A percentile compares a stretch with the other conserved stretches of the same genome.
phyloP scores from a whole-genome alignment of 1,284 basidiomycete genomes.

The Austroboletus rostrupii region DNA sequence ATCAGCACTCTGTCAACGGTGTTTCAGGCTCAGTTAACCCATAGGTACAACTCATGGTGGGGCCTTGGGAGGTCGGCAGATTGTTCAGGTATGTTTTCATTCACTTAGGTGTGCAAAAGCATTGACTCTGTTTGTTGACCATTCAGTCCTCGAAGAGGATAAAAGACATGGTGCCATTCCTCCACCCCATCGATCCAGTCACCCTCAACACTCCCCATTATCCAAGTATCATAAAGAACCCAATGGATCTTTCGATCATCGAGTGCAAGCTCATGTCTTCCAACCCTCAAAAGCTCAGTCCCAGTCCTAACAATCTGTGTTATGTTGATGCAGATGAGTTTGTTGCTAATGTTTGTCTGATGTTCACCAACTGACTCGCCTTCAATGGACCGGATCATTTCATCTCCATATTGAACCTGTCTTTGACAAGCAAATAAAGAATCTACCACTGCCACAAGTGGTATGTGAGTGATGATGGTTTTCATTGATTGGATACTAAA shows the following conservation, averaged over 20 bases:
- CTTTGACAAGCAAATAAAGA: constrained; percentile 87
- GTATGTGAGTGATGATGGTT: constrained; percentile 42
- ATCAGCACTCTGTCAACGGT: no score
- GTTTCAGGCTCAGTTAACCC: no score
- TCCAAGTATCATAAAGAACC: constrained; percentile 78
- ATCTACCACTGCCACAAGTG: constrained; percentile 72
- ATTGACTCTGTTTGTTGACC: constrained; percentile 78
- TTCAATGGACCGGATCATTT: constrained; percentile 94
- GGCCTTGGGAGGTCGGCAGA: no score
- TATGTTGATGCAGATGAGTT: constrained; percentile 78
- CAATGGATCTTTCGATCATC: constrained; percentile 95
- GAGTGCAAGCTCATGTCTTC: constrained; percentile 83
- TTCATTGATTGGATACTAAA: constrained; percentile 17
- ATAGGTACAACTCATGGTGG: no score
- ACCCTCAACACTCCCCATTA: constrained; percentile 92
- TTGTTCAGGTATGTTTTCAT: no score
- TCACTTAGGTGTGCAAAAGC: constrained; percentile 66
- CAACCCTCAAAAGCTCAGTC: constrained; percentile 73
- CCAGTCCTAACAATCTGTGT: constrained; percentile 64
- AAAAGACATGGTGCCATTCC: constrained; percentile 82
- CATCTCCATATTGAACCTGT: constrained; percentile 76
- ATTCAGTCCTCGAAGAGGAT: constrained; percentile 84
- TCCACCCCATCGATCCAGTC: constrained; percentile 87
- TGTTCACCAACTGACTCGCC: constrained; percentile 84
- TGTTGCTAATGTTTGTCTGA: constrained; percentile 74